Percentiles rank a stretch among this genome's conserved stretches.
These are phyloP conservation scores for Cenchrus purpureus DNA, from an alignment of 176 grass and related monocot genomes.

Conservation along the genomic window DNA sequence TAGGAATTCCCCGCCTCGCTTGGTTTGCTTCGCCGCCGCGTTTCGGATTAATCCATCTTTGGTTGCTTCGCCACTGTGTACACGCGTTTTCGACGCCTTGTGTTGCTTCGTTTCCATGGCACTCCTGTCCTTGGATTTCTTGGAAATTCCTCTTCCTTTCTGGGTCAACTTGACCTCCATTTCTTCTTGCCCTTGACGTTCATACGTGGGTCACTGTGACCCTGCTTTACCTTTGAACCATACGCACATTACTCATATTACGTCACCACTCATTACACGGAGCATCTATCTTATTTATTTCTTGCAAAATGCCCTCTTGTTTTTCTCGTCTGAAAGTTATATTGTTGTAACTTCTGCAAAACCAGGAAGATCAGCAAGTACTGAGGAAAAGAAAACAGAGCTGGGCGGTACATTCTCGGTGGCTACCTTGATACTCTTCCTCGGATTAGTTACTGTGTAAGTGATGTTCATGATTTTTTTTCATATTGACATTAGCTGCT, in stretches of 20 bases:
- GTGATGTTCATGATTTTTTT: constrained; percentile 22
- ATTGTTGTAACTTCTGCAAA: constrained; percentile 34
- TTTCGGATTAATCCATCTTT: constrained; percentile 15
- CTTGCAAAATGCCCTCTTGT: not conserved
- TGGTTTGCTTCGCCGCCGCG: constrained; percentile 41
- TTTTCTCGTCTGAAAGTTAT: constrained; percentile 8
- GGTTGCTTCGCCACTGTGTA: constrained; percentile 27
- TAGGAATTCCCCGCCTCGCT: not conserved
- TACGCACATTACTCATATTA: not conserved
- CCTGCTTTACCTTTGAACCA: constrained; percentile 4
- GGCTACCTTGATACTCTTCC: constrained; percentile 72
- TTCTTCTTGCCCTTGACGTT: not conserved
- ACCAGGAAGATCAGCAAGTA: constrained; percentile 77
- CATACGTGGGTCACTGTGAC: not conserved
- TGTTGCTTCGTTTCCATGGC: constrained; percentile 30
- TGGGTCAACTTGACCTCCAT: constrained; percentile 5
- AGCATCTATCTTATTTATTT: constrained; percentile 6
- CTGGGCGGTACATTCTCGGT: constrained; percentile 81
- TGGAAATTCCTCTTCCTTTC: constrained; percentile 10
- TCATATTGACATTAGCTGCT: not conserved
- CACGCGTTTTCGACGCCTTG: constrained; percentile 16
- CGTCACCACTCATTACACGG: not conserved
- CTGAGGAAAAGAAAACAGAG: constrained; percentile 91
- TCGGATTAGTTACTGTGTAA: constrained; percentile 82
- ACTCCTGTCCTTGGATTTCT: constrained; percentile 21